Base-by-base conservation (phyloP, 2,329 filamentous ascomycete genomes). In the Domatiomyces catenatus region DNA sequence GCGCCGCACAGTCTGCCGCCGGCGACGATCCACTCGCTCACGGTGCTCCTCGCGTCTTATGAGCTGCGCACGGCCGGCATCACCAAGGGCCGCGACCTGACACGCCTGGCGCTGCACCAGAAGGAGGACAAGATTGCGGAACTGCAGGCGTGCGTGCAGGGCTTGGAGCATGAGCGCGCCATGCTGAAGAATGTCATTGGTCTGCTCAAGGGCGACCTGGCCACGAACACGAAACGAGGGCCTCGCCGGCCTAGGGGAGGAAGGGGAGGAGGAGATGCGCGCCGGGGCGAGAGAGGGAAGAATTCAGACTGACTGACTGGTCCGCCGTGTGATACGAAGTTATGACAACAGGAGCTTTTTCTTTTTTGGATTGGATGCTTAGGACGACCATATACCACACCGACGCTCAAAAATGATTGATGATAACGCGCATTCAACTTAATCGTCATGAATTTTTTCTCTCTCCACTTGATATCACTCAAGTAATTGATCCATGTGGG, bases 71-170 rank as follows among this genome's bases (percentile, higher is more conserved):
- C 74, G 0, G 76, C 75, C 58, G 84, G 84, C 0, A 71, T 84
- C 18, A 70, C 72, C 42, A 75, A 75, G 54, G 82, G 83, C 0
- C 71, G 84, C 2, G 83, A 90, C 53, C 75, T 82, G 5, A 74
- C 76, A 2, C 69, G 84, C n/a, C 64, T 75, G 7, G 75, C 74
- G 3, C 61, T 86, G 32, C 80, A 77, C 60, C 71, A 73, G 3
- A 81, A 80, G 56, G 81, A 90, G 69, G 66, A 77, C 62, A 68
- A 80, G 67, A 70, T 83, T 63, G 66, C 73, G 64, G 71, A 84
- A 64, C 67, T 94, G 67, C 75, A 81, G 69, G 69, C 84, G 62
- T 69, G 82, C 58, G 70, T 93, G 72, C 66, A 64, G 4, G 67
- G 66, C 10, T 62, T 83, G 36, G 74, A 80, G 60, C 71, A 71